Evolutionary conservation across 345 rosid genomes (phyloP), one percentile per base, ranked within the genome.

Genomic region (Lepidium sativum): DNA sequence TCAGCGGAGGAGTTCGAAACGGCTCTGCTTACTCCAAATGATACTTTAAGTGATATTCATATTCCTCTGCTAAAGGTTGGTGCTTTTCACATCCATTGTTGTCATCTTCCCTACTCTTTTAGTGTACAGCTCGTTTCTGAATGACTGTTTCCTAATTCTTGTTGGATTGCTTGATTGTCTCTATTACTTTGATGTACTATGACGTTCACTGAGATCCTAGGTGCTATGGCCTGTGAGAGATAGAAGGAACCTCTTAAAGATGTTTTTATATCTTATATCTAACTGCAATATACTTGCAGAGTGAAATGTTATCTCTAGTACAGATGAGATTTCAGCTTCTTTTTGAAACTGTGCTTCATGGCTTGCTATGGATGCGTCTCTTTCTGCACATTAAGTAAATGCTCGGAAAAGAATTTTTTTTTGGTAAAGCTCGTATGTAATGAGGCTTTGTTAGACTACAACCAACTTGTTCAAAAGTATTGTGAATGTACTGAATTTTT

Each of bases 1-100:
- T 91, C 98, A 4, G 98, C 80, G 1, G 99, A 95, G 77, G 99
- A 95, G 88, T 84, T 95, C 15, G 98, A 95, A 65, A 91, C 99
- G 29, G 96, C 99, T 20, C 63, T 95, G 78, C 71, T 91, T 39
- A 71, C 80, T 8, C 99, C 98, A 2, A 95, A 95, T 76, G 88
- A 88, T 65, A 95, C 99, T 68, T 77, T 95, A 75, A 84, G 88
- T 49, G 95, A 83, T 65, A 91, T 95, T 20, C 99, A 95, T 48
- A 91, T 88, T 76, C 99, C 99, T 65, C 75, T 95, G 58, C 75
- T 95, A 77, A 95, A 91, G 99, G 99, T 95, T 77, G 62, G 85
- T 74, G 63, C 75, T 79, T 76, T 64, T 6, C 8, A 51, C 58
- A 64, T 18, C 51, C 44, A n/a, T 38, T 50, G 35, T 21, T 38